Base-by-base conservation (phyloP, 306 rosid species). In the Trichosanthes cucumerina region DNA sequence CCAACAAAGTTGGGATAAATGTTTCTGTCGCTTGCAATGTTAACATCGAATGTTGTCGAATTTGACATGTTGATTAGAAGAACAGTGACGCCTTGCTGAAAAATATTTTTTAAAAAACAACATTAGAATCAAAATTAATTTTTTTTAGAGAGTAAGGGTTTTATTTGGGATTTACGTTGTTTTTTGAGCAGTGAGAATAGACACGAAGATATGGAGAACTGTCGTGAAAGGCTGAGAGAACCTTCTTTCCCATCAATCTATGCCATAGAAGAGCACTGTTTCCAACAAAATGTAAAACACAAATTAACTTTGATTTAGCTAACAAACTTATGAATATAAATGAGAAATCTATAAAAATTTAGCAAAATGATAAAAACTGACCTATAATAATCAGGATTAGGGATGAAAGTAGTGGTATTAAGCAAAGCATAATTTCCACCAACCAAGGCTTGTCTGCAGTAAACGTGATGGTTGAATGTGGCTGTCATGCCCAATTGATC, bases 371-470 rank as follows among this genome's bases (percentile, higher is more conserved):
- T 21, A 64, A 5, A 2, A 31, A 49, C 52, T 21, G 9, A 78
- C 93, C 89, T 87, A 53, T 89, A 89, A 60, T 87, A 87, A 80
- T 91, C 91, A 0, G 96, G 96, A 70, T 91, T 91, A 63, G 93
- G 96, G 23, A 85, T 80, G 82, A 87, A 90, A 13, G 90, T 34
- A 9, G 92, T 86, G 47, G 92, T 88, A 49, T 90, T 88, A 16
- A 90, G 89, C 41, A 88, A 72, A 31, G 64, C 97, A 78, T 91
- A 89, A 65, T 89, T 89, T 56, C 97, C 97, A 58, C 97, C 97
- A 26, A 88, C 80, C 44, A 89, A 81, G 26, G 90, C 54, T 41
- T 91, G 92, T 82, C 94, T 83, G 56, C 94, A 90, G 63, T 84
- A 90, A 81, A 83, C 97, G 54, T 80, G 80, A 54, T 90, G 94